These are phyloP conservation scores for Candida tallmaniae DNA, from an alignment of 805 yeast genomes.

Conservation along the genomic window DNA sequence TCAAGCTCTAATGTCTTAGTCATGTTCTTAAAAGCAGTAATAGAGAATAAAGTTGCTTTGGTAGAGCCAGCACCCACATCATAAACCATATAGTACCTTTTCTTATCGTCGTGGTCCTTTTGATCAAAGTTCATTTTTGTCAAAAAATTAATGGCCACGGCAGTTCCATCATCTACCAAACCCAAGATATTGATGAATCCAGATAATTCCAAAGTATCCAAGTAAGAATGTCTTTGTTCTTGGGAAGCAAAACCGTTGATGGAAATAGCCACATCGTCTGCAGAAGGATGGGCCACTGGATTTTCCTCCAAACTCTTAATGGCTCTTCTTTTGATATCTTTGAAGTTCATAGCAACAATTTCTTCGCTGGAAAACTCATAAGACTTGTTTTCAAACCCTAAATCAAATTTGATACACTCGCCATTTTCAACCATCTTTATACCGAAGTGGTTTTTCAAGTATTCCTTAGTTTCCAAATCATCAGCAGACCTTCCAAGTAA, in stretches of 20 bases:
- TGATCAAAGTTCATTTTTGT: slow-evolving; percentile 41
- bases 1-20: slow-evolving; percentile 53
- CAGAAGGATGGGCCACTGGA: slow-evolving; percentile 42
- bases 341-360: slow-evolving; percentile 74
- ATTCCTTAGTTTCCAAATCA: slow-evolving; percentile 44
- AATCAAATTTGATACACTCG: slow-evolving; percentile 54
- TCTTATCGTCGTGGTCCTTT: slow-evolving; percentile 30
- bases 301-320: slow-evolving; percentile 52
- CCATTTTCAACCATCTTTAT: slow-evolving; percentile 38
- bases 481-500: slow-evolving; percentile 62
- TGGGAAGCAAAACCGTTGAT: slow-evolving; percentile 70
- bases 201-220: slow-evolving; percentile 69
- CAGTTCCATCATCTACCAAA: slow-evolving; percentile 86
- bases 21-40: slow-evolving; percentile 41
- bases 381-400: slow-evolving; percentile 29
- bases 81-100: slow-evolving; percentile 64
- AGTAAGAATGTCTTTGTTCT: slow-evolving; percentile 63
- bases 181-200: slow-evolving; percentile 56
- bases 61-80: slow-evolving; percentile 95
- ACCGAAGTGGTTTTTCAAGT: slow-evolving; percentile 57
- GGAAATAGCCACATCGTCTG: slow-evolving; percentile 68
- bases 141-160: slow-evolving; percentile 81
- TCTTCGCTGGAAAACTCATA: slow-evolving; percentile 60
- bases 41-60: slow-evolving; percentile 76
- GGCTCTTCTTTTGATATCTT: slow-evolving; percentile 63